phyloP scores from a whole-genome alignment of 2,329 filamentous ascomycete species.

The Escovopsis weberi region DNA sequence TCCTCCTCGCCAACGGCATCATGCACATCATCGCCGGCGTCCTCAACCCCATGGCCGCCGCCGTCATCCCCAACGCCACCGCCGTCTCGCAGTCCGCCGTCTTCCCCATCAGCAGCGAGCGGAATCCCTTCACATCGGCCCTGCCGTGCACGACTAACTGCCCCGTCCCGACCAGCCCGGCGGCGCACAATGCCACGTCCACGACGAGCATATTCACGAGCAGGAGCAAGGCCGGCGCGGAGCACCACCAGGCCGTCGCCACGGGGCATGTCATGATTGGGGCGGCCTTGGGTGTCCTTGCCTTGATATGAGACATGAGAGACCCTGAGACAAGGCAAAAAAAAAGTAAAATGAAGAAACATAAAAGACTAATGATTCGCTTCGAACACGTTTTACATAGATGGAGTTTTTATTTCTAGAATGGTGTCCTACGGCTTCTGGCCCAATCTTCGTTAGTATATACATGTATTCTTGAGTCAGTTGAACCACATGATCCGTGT shows the following conservation, averaged over 20 bases:
- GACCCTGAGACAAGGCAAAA: too few species aligned
- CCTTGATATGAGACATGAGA: too few species aligned
- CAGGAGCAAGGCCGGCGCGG: constrained; percentile 10
- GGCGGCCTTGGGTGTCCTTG: constrained; percentile 14
- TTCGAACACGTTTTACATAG: too few species aligned
- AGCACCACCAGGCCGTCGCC: constrained; percentile 6
- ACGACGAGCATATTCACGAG: constrained; percentile 10
- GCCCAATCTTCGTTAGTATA: too few species aligned
- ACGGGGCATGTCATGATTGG: constrained; percentile 14
- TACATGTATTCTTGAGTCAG: too few species aligned
- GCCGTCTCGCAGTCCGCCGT: constrained; percentile 31
- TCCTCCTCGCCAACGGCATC: constrained; percentile 42
- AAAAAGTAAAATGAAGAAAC: too few species aligned
- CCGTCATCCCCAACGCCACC: constrained; percentile 22
- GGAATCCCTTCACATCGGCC: constrained; percentile 26
- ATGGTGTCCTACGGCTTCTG: too few species aligned
- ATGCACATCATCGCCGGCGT: constrained; percentile 43
- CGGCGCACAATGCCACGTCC: constrained; percentile 8
- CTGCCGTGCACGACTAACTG: constrained; percentile 29
- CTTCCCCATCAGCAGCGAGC: constrained; percentile 35
- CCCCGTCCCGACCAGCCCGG: constrained; percentile 15
- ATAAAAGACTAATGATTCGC: too few species aligned
- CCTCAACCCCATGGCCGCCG: constrained; percentile 27
- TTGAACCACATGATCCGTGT: too few species aligned
- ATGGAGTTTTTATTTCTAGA: constrained; percentile 7